Conservation (phyloP, 345 rosid species). For the Syzygium jambos region DNA sequence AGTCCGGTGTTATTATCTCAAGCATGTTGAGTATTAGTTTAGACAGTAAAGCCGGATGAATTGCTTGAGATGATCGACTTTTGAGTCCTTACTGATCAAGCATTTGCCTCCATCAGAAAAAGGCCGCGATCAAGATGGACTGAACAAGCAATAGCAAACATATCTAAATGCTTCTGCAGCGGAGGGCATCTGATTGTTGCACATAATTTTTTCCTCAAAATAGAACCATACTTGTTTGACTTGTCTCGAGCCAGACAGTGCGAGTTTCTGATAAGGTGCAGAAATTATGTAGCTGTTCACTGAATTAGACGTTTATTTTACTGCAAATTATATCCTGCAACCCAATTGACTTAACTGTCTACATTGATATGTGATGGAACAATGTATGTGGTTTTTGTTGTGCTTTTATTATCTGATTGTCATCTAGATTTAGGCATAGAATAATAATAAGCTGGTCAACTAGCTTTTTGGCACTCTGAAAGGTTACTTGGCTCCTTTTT, state of each 20-base stretch:
- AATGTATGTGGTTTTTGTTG: neutral
- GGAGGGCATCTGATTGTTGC: neutral
- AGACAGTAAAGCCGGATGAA: neutral
- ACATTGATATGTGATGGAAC: neutral
- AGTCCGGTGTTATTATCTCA: neutral
- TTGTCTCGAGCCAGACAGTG: neutral
- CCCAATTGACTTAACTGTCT: neutral
- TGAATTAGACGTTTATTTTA: neutral
- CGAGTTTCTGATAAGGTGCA: neutral
- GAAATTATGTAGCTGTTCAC: neutral
- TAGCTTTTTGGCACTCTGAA: neutral
- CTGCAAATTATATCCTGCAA: neutral
- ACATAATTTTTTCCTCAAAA: neutral
- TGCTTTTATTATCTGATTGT: neutral
- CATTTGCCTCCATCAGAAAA: neutral
- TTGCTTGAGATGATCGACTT: neutral
- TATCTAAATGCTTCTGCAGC: neutral
- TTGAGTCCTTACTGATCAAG: neutral
- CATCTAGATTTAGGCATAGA: neutral
- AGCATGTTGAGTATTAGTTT: neutral
- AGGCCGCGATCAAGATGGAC: neutral
- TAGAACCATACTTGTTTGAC: neutral
- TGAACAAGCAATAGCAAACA: neutral
- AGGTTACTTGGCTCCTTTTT: neutral
- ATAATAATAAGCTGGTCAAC: neutral